Conservation (phyloP, 2,329 filamentous ascomycete species). For the Fusarium circinatum region DNA sequence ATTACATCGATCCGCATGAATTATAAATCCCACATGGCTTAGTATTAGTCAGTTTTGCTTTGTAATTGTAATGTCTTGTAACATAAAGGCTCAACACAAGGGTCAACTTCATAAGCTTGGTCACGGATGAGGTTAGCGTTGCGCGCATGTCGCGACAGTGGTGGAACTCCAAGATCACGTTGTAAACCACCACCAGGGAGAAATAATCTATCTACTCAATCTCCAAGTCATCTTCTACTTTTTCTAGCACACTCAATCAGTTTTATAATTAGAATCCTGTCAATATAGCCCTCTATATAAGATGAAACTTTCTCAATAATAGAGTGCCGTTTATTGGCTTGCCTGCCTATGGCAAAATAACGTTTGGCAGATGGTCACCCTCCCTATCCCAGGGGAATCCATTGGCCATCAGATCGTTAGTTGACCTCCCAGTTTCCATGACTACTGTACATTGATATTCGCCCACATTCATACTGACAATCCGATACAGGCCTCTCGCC, state of each 20-base stretch:
- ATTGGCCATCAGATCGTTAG: background rate
- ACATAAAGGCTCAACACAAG: background rate
- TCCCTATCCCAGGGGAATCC: background rate
- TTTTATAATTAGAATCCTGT: fast-evolving
- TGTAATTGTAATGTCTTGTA: background rate
- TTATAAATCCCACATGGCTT: background rate
- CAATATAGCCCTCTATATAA: background rate
- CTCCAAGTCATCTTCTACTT: no score
- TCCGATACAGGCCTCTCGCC: background rate
- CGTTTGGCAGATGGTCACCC: background rate
- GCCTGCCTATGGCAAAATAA: background rate
- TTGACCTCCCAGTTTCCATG: background rate
- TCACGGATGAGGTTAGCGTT: background rate
- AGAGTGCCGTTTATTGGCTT: background rate
- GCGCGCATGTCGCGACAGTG: background rate
- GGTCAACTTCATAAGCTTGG: background rate
- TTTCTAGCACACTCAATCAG: fast-evolving
- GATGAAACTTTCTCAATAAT: fast-evolving
- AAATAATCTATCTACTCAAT: background rate
- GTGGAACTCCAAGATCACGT: background rate
- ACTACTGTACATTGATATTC: background rate
- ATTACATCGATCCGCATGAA: fast-evolving
- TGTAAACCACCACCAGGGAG: background rate
- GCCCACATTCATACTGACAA: background rate
- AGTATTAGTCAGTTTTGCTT: background rate